phyloP scores from a whole-genome alignment of 371 early-diverging fungal species.

The Massospora cicadina region DNA sequence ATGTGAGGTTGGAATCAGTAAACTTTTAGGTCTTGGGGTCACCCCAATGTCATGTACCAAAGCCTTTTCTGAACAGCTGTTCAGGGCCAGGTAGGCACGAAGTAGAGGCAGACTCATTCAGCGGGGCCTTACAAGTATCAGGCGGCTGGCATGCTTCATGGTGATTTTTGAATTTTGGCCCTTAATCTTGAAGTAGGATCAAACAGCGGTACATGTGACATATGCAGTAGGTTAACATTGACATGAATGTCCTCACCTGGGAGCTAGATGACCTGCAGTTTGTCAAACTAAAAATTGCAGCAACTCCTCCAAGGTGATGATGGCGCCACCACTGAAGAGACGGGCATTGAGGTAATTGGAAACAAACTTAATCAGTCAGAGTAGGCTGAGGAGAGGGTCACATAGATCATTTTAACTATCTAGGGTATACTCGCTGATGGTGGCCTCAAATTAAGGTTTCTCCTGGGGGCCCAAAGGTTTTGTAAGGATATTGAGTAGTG shows the following conservation, averaged over 20 bases:
- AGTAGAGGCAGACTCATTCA: too few relatives aligned
- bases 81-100: too few relatives aligned
- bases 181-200: too few relatives aligned
- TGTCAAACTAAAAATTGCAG: conserved; percentile 84
- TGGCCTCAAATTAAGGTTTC: conserved; percentile 45
- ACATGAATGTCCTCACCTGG: conserved; percentile 82
- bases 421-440: conserved; percentile 63
- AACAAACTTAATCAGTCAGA: conserved; percentile 75
- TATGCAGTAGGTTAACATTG: conserved; percentile 89
- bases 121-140: too few relatives aligned
- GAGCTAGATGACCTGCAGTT: conserved; percentile 68
- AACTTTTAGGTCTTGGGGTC: too few relatives aligned
- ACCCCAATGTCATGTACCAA: too few relatives aligned
- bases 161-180: too few relatives aligned
- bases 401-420: conserved; percentile 71
- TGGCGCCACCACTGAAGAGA: conserved; percentile 52
- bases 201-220: too few relatives aligned
- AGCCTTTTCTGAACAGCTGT: too few relatives aligned
- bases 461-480: conserved; percentile 45
- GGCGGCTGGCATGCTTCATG: too few relatives aligned
- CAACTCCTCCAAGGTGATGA: conserved; percentile 78
- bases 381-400: conserved; percentile 82
- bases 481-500: conserved; percentile 65
- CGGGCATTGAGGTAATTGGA: conserved; percentile 59
- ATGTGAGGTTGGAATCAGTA: too few relatives aligned